Conservation (phyloP, 352 stramenopile species). For the Globisporangium barbulae region DNA sequence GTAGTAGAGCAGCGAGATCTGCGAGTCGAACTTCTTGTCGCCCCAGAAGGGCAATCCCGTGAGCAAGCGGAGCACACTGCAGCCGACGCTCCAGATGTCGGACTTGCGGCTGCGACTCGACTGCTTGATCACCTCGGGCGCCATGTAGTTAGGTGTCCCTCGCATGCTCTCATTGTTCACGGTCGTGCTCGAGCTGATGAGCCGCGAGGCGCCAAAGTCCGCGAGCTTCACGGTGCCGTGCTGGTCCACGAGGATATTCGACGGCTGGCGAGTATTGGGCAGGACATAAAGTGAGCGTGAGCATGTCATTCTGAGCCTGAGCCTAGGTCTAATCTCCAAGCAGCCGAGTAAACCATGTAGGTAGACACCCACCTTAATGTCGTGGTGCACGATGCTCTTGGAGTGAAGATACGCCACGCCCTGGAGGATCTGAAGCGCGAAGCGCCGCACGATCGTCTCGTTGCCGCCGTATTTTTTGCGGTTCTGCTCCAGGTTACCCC, state of each 20-base stretch:
- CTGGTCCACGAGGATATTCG: slow-evolving; percentile 95
- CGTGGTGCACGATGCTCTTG: slow-evolving; percentile 73
- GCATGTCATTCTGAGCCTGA: not conserved
- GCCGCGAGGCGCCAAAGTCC: slow-evolving; percentile 90
- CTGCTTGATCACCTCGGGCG: slow-evolving; percentile 86
- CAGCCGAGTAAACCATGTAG: not conserved
- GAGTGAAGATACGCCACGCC: slow-evolving; percentile 88
- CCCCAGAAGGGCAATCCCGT: slow-evolving; percentile 75
- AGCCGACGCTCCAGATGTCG: slow-evolving; percentile 85
- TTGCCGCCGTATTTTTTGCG: slow-evolving; percentile 78
- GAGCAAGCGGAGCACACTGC: slow-evolving; percentile 73
- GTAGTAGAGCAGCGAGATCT: slow-evolving; percentile 63
- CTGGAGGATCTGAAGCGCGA: slow-evolving; percentile 76
- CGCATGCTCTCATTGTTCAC: slow-evolving; percentile 58
- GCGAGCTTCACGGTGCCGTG: slow-evolving; percentile 92
- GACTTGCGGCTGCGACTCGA: slow-evolving; percentile 63
- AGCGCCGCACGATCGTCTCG: slow-evolving; percentile 70
- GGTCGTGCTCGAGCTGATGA: slow-evolving; percentile 51
- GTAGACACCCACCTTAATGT: slow-evolving; percentile 62
- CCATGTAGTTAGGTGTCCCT: slow-evolving; percentile 87
- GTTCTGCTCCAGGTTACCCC: slow-evolving; percentile 78
- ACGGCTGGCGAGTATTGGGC: slow-evolving; percentile 29
- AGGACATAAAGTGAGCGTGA: not conserved
- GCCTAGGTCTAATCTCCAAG: not conserved
- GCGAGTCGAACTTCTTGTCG: slow-evolving; percentile 69